Evolutionary conservation across 441 rosid species (phyloP), one percentile per base, ranked within the genome.

Genomic region (Populus hybrid): DNA sequence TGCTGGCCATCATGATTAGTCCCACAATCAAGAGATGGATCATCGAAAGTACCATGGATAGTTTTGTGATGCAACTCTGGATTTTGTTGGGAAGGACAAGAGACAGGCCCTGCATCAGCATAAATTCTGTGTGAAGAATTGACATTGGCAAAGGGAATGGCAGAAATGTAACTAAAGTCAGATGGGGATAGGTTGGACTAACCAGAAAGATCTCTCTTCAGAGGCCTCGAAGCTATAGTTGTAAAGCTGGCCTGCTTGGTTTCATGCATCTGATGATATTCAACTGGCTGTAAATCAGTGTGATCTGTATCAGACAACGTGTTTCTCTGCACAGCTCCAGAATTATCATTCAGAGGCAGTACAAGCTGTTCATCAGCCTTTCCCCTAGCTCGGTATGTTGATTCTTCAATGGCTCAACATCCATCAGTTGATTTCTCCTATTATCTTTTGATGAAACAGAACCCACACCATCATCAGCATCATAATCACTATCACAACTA

Each of bases 401-500:
- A 53, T 30, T 67, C 21, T 70, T 77, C 50, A 78, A 53, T 59
- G 82, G 87, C 74, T 82, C 87, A 34, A 59, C 82, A 67, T 87
- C 89, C 46, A 73, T 73, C 24, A 53, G 67, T 70, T 79, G 89
- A 77, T 61, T 88, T 82, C 81, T 89, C 81, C 86, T 76, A 79
- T 78, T 85, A 73, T 90, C 94, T 86, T 89, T 92, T 2, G 98
- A 92, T 16, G 97, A 94, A 64, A 92, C 93, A 70, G 93, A 94
- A 72, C 90, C 93, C 6, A 78, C 83, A 79, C 88, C 90, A 74
- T 88, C 91, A 57, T 91, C 92, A 69, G 90, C 97, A 81, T 92
- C 98, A 81, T 94, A 96, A 83, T 92, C 92, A 74, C 95, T 91
- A 28, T 94, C 92, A 75, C 94, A 86, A 79, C 91, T 86, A 66